Evolutionary conservation across 1,284 basidiomycete genomes (phyloP).

Genomic region (Boletus smithii): DNA sequence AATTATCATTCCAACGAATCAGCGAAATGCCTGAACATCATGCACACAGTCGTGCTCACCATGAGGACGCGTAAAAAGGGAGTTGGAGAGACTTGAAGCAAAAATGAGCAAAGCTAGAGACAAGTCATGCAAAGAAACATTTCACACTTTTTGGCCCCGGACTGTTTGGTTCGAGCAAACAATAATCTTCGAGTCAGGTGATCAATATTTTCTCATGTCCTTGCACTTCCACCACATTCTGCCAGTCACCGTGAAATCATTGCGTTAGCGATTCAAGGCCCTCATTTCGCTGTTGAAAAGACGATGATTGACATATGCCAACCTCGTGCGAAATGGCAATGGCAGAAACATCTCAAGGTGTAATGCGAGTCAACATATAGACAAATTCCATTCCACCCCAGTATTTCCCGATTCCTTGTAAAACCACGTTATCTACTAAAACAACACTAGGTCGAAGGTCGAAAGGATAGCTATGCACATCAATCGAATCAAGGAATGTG

Average conservation of each 20-base stretch:
- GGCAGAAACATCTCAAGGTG: background rate
- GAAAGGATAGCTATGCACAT: slow-evolving; percentile 20
- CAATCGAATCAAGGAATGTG: slow-evolving; percentile 18
- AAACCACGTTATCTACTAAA: slow-evolving; percentile 15
- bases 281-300: no score
- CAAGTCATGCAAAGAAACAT: slow-evolving; percentile 12
- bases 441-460: slow-evolving; percentile 23
- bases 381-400: slow-evolving; percentile 4
- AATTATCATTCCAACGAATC: background rate
- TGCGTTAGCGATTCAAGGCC: no score
- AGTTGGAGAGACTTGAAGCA: slow-evolving; percentile 2
- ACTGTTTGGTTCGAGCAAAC: slow-evolving; percentile 28
- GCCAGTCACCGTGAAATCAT: no score
- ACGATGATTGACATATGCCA: no score
- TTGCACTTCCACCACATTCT: no score
- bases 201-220: slow-evolving; percentile 3
- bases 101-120: slow-evolving; percentile 27
- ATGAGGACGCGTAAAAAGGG: slow-evolving; percentile 17
- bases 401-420: background rate
- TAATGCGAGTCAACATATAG: no score
- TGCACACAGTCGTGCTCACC: slow-evolving; percentile 18
- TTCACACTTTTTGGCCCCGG: slow-evolving; percentile 19
- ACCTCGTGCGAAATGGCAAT: no score
- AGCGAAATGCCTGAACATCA: background rate
- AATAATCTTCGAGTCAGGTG: slow-evolving; percentile 21